These are phyloP conservation scores for Penicillium dipodomyicola DNA, from an alignment of 495 filamentous ascomycete species.

Conservation along the genomic window DNA sequence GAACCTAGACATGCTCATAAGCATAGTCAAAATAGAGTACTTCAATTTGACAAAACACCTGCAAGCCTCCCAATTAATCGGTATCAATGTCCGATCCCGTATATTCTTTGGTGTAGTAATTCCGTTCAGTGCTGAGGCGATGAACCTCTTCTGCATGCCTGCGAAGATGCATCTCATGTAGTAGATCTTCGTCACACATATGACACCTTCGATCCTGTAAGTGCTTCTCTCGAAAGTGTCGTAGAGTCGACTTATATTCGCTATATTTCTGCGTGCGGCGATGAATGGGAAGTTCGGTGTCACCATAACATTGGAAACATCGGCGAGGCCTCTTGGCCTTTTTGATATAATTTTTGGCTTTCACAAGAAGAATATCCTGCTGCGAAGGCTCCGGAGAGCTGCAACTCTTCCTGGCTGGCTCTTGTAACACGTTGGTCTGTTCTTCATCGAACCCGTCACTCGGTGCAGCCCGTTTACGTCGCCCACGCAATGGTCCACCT, in stretches of 20 bases:
- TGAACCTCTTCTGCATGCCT: slow-evolving; percentile 24
- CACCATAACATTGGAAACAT: slow-evolving; percentile 27
- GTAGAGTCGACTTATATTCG: slow-evolving; percentile 23
- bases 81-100: slow-evolving; percentile 18
- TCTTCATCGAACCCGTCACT: slow-evolving; percentile 10
- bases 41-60: background rate
- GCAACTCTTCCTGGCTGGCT: slow-evolving; percentile 15
- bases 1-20: background rate
- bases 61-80: slow-evolving; percentile 7
- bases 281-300: slow-evolving; percentile 20
- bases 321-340: slow-evolving; percentile 19
- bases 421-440: slow-evolving; percentile 13
- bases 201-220: slow-evolving; percentile 26
- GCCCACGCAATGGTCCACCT: slow-evolving; percentile 22
- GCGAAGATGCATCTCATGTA: slow-evolving; percentile 31
- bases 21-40: background rate
- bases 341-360: slow-evolving; percentile 18
- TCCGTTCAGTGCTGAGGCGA: slow-evolving; percentile 18
- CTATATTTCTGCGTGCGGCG: slow-evolving; percentile 23
- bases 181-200: slow-evolving; percentile 22
- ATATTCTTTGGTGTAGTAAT: slow-evolving; percentile 16
- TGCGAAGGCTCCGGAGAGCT: slow-evolving; percentile 13
- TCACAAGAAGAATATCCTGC: slow-evolving; percentile 14
- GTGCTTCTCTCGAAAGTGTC: slow-evolving; percentile 27
- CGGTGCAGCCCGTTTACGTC: slow-evolving; percentile 21